These are phyloP conservation scores for Syzygium jambos DNA, from an alignment of 345 rosid genomes.

Conservation along the genomic window DNA sequence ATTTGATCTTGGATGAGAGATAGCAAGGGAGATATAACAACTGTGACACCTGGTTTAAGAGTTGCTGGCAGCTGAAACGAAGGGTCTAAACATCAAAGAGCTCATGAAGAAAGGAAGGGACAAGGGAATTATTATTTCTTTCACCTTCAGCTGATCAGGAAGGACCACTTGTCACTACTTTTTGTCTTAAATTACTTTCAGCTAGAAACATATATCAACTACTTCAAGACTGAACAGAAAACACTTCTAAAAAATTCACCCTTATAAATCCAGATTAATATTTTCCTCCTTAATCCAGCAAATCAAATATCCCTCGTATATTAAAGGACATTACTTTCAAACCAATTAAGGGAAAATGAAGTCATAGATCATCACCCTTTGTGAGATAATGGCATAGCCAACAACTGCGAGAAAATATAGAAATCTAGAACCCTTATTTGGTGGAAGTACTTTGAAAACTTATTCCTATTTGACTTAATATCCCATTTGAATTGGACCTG, in stretches of 20 bases:
- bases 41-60: constrained; percentile 70
- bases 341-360: background rate
- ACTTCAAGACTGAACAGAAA: background rate
- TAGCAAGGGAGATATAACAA: constrained; percentile 76
- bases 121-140: background rate
- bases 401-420: background rate
- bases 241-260: too few species aligned
- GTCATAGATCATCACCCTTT: background rate
- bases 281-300: too few species aligned
- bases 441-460: background rate
- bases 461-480: too few species aligned
- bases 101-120: background rate
- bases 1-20: constrained; percentile 94
- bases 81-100: background rate
- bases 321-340: background rate
- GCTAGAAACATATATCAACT: background rate
- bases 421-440: background rate
- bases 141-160: background rate
- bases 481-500: background rate
- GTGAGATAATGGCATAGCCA: background rate
- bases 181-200: background rate
- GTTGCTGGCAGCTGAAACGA: constrained; percentile 73
- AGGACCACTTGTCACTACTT: background rate
- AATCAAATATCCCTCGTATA: background rate
- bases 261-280: background rate